These are phyloP conservation scores for Echinochloa phyllopogon DNA, from an alignment of 176 grass and related monocot genomes.

Conservation along the genomic window DNA sequence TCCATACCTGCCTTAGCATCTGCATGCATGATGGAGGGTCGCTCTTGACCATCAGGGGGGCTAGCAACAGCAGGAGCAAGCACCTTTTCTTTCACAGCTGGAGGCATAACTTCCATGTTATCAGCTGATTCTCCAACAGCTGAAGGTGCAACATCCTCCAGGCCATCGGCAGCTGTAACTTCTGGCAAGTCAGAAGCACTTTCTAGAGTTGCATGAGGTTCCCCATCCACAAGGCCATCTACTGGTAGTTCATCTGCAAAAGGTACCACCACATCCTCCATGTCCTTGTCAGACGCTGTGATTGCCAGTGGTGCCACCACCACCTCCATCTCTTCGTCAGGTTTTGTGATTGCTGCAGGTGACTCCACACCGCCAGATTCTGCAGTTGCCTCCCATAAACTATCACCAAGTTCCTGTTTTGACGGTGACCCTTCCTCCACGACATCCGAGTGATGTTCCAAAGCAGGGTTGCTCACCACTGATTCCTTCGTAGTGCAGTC, in stretches of 20 bases:
- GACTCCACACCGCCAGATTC: conserved; percentile 32
- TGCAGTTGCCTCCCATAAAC: not conserved
- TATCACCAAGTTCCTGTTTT: conserved; percentile 33
- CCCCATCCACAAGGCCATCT: conserved; percentile 24
- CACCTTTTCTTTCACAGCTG: conserved; percentile 33
- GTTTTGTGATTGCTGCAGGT: conserved; percentile 27
- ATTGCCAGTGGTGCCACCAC: conserved; percentile 20
- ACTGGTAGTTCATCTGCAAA: conserved; percentile 5
- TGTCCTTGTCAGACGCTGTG: conserved; percentile 5
- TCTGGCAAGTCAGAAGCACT: conserved; percentile 25
- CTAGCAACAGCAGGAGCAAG: conserved; percentile 31
- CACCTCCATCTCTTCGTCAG: conserved; percentile 34
- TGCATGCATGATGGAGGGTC: conserved; percentile 14
- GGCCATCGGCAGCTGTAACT: not conserved
- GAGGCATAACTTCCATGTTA: not conserved
- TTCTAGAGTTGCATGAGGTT: conserved; percentile 15
- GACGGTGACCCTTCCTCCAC: conserved; percentile 33
- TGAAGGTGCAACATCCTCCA: conserved; percentile 24
- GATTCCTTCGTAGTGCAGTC: conserved; percentile 30
- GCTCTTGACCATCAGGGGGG: conserved; percentile 12
- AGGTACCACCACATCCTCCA: conserved; percentile 31
- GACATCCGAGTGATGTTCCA: not conserved
- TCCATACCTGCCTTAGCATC: conserved; percentile 47
- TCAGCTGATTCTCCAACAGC: conserved; percentile 17
- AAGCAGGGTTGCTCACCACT: conserved; percentile 33